These are phyloP conservation scores for Kazachstania kunashirensis DNA, from an alignment of 805 yeast genomes.

Conservation along the genomic window DNA sequence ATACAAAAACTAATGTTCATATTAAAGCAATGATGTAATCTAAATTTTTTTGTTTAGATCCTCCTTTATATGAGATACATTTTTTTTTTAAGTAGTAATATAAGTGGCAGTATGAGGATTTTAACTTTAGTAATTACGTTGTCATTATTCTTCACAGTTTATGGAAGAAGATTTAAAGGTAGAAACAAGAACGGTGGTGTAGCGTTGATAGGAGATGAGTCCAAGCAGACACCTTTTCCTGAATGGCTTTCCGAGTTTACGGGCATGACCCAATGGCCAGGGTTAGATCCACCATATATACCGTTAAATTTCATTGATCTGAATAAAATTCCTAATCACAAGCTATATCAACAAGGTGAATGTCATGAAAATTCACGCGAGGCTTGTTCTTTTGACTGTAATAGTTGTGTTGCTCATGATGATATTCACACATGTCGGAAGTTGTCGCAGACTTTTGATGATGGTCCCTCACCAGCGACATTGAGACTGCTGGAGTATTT, in stretches of 20 bases:
- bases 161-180: neutral
- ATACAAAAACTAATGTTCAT: neutral
- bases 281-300: conserved; percentile 75
- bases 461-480: conserved; percentile 81
- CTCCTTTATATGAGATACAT: too few relatives aligned
- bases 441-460: conserved; percentile 86
- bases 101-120: too few relatives aligned
- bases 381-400: conserved; percentile 80
- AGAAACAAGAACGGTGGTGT: conserved; percentile 4
- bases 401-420: conserved; percentile 62
- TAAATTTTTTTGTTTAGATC: too few relatives aligned
- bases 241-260: conserved; percentile 70
- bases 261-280: conserved; percentile 76
- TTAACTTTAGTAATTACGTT: too few relatives aligned
- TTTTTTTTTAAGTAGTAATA: too few relatives aligned
- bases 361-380: conserved; percentile 44
- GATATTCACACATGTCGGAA: conserved; percentile 68
- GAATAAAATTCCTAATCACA: conserved; percentile 38
- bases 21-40: neutral
- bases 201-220: conserved; percentile 6
- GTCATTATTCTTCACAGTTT: too few relatives aligned
- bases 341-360: conserved; percentile 44
- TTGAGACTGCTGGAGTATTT: conserved; percentile 47
- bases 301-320: conserved; percentile 66
- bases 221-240: conserved; percentile 49